Percentiles rank a stretch among this genome's conserved stretches.
Conservation (phyloP, 306 rosid species). For the Benincasa hispida region DNA sequence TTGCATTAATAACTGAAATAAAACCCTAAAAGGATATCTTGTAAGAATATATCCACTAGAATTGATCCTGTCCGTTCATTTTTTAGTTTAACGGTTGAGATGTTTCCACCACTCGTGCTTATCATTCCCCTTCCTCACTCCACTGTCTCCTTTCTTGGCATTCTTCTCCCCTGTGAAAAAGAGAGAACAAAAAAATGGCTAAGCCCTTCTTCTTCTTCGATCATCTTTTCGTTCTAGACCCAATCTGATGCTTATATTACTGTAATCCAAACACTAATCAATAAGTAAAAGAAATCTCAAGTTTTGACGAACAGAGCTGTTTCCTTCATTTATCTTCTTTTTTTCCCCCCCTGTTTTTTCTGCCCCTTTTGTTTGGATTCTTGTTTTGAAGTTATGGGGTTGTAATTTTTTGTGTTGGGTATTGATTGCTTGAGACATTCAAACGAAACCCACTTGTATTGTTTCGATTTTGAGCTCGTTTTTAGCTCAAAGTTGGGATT, state of each 20-base stretch:
- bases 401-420: background rate
- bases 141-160: constrained; percentile 12
- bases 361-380: background rate
- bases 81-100: constrained; percentile 26
- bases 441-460: constrained; percentile 7
- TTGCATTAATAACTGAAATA: constrained; percentile 17
- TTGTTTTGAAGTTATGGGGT: constrained; percentile 6
- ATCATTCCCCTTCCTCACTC: constrained; percentile 40
- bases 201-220: constrained; percentile 7
- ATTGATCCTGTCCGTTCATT: constrained; percentile 23
- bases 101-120: constrained; percentile 31
- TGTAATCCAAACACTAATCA: constrained; percentile 9
- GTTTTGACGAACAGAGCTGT: constrained; percentile 6
- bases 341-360: background rate
- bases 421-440: background rate
- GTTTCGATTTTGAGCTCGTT: constrained; percentile 16
- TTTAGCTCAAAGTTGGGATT: constrained; percentile 24
- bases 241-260: constrained; percentile 23
- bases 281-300: background rate
- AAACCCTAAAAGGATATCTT: constrained; percentile 52
- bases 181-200: constrained; percentile 26
- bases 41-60: constrained; percentile 23
- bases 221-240: constrained; percentile 12
- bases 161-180: constrained; percentile 10
- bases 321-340: background rate